Conservation (phyloP, 2,329 filamentous ascomycete species). For the Diplodia corticola region DNA sequence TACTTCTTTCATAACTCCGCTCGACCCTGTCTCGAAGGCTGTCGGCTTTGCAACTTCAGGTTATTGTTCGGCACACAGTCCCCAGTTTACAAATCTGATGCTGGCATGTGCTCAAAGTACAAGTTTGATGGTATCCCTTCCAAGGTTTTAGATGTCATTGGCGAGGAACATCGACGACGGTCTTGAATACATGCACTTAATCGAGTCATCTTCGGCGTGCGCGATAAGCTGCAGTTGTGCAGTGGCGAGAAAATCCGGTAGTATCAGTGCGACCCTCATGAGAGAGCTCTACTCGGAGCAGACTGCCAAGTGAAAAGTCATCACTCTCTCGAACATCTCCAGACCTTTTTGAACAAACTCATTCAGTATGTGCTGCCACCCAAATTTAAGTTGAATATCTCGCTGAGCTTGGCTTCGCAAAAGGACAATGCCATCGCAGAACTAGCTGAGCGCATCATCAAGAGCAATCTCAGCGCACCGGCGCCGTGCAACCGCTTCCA, state of each 20-base stretch:
- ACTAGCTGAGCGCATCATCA: constrained; percentile 48
- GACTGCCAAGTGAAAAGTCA: constrained; percentile 53
- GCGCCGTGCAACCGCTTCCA: constrained; percentile 58
- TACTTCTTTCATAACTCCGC: background rate
- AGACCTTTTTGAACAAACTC: constrained; percentile 37
- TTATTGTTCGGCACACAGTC: background rate
- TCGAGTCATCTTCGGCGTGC: constrained; percentile 45
- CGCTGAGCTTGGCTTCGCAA: constrained; percentile 44
- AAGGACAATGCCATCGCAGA: constrained; percentile 43
- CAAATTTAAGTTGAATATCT: constrained; percentile 45
- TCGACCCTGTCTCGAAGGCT: background rate
- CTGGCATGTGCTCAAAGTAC: background rate
- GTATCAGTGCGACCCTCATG: constrained; percentile 61
- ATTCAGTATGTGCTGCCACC: constrained; percentile 43
- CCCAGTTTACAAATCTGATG: background rate
- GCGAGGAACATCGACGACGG: background rate
- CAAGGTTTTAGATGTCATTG: background rate
- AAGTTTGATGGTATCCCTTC: background rate
- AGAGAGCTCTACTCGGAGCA: constrained; percentile 62
- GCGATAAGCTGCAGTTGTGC: constrained; percentile 43
- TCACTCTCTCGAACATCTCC: constrained; percentile 41
- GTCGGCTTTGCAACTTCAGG: background rate
- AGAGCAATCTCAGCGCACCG: constrained; percentile 50
- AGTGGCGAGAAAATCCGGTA: constrained; percentile 59
- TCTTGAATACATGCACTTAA: constrained; percentile 23